phyloP scores from a whole-genome alignment of 1,284 basidiomycete genomes.

The Sanghuangporus sanghuang region DNA sequence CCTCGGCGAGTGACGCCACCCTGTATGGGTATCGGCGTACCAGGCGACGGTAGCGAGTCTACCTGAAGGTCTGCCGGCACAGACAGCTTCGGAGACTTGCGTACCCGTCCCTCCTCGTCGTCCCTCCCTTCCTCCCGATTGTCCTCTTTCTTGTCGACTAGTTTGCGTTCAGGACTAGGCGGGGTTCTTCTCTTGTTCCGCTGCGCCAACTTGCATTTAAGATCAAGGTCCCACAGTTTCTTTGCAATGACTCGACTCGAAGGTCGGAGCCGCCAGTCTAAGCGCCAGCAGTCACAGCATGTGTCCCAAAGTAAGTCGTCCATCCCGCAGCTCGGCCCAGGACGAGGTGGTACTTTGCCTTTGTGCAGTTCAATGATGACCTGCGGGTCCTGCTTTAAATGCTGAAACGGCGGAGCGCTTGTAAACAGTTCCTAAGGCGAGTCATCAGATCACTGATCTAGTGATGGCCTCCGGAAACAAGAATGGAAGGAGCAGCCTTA shows the following conservation, averaged over 20 bases:
- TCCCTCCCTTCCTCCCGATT: background rate
- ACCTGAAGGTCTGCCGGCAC: constrained; percentile 2
- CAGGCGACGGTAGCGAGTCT: constrained; percentile 2
- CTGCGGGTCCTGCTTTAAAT: constrained; percentile 5
- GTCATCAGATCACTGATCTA: background rate
- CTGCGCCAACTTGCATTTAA: constrained; percentile 1
- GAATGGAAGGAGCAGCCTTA: background rate
- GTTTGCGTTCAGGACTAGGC: background rate
- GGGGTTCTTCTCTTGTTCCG: background rate
- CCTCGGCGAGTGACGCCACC: background rate
- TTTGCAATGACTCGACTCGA: constrained; percentile 9
- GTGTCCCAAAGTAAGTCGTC: constrained; percentile 14
- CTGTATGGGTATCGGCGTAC: background rate
- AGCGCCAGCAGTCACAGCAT: constrained; percentile 11
- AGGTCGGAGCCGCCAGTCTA: constrained; percentile 9
- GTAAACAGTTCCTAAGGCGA: constrained; percentile 15
- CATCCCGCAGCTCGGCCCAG: background rate
- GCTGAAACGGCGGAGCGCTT: constrained; percentile 4
- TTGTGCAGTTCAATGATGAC: constrained; percentile 12
- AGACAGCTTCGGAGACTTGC: constrained; percentile 14
- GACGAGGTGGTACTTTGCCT: constrained; percentile 8
- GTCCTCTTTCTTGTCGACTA: background rate
- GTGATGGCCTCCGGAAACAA: background rate
- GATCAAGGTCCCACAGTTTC: constrained; percentile 14
- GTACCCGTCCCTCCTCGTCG: constrained; percentile 5